A percentile compares a stretch with the other conserved stretches of the same genome.
Conservation (phyloP, 352 stramenopile species). For the Aphanomyces cochlioides region DNA sequence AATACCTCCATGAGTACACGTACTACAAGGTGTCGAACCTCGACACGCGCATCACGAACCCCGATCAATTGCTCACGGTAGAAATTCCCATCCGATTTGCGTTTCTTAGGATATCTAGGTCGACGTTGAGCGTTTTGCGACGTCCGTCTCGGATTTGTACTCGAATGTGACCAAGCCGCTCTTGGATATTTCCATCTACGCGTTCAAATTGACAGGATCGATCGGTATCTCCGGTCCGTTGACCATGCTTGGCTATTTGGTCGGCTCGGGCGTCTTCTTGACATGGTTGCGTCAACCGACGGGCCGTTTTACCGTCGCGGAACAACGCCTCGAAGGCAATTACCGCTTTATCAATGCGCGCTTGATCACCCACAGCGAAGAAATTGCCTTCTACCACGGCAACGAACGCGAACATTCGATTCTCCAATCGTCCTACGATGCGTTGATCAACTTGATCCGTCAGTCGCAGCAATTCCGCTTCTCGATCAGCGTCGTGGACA, state of each 20-base stretch:
- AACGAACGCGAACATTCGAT: conserved; percentile 81
- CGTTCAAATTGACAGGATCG: conserved; percentile 53
- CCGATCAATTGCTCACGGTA: conserved; percentile 78
- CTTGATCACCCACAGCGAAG: conserved; percentile 85
- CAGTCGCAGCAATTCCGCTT: conserved; percentile 83
- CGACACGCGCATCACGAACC: conserved; percentile 83
- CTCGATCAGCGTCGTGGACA: conserved; percentile 76
- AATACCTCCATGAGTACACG: conserved; percentile 85
- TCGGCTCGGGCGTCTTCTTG: conserved; percentile 63
- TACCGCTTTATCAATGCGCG: conserved; percentile 87
- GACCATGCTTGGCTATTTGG: conserved; percentile 67
- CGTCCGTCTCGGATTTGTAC: conserved; percentile 82
- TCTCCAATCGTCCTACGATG: conserved; percentile 62
- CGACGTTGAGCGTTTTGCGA: conserved; percentile 80
- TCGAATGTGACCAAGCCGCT: conserved; percentile 84
- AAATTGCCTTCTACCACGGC: conserved; percentile 90
- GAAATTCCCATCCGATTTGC: background rate
- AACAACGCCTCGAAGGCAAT: conserved; percentile 78
- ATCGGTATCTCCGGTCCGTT: conserved; percentile 72
- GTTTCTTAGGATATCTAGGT: conserved; percentile 28
- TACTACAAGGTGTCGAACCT: conserved; percentile 91
- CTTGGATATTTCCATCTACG: conserved; percentile 80
- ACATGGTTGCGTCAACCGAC: conserved; percentile 69
- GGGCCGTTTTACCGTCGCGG: conserved; percentile 72
- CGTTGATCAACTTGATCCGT: conserved; percentile 60